Conservation (phyloP, 2,329 filamentous ascomycete genomes). For the Xylariaceae sp. region DNA sequence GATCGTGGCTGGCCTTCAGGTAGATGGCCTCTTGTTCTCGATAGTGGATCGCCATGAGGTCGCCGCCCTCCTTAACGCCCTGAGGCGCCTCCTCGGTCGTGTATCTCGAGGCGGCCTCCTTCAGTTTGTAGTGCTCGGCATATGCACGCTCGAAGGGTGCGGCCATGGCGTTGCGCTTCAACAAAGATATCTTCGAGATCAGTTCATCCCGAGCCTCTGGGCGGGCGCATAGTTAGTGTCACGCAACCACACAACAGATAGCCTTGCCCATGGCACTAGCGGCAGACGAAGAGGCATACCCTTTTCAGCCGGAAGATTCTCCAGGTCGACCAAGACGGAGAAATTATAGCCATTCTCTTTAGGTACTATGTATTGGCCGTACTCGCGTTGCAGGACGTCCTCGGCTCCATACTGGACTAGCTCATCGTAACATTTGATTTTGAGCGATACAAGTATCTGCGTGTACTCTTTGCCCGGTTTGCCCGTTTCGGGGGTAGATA, state of each 20-base stretch:
- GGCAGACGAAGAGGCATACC: slow-evolving; percentile 38
- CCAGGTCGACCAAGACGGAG: slow-evolving; percentile 83
- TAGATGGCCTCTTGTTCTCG: slow-evolving; percentile 98
- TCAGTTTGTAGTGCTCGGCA: slow-evolving; percentile 79
- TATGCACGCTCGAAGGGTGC: slow-evolving; percentile 97
- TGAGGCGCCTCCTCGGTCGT: slow-evolving; percentile 92
- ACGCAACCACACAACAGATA: neutral
- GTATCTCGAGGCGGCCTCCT: slow-evolving; percentile 85
- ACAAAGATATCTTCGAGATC: slow-evolving; percentile 76
- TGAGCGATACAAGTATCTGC: slow-evolving; percentile 89
- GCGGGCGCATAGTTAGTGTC: slow-evolving; percentile 14
- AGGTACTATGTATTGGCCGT: slow-evolving; percentile 81
- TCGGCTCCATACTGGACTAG: slow-evolving; percentile 90
- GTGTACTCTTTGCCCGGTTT: too few relatives aligned
- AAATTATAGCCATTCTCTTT: slow-evolving; percentile 95
- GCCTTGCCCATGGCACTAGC: neutral
- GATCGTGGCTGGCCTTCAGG: slow-evolving; percentile 94
- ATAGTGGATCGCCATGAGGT: slow-evolving; percentile 96
- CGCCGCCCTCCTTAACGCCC: slow-evolving; percentile 80
- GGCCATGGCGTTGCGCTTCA: slow-evolving; percentile 99
- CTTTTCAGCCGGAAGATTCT: slow-evolving; percentile 75
- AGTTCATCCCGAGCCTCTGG: slow-evolving; percentile 80
- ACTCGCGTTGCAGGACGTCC: slow-evolving; percentile 87
- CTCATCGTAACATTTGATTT: slow-evolving; percentile 92
- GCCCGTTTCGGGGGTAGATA: slow-evolving; percentile 91